A percentile compares a stretch with the other conserved stretches of the same genome.
These are phyloP conservation scores for Sonneratia alba DNA, from an alignment of 345 rosid species.

Conservation along the genomic window DNA sequence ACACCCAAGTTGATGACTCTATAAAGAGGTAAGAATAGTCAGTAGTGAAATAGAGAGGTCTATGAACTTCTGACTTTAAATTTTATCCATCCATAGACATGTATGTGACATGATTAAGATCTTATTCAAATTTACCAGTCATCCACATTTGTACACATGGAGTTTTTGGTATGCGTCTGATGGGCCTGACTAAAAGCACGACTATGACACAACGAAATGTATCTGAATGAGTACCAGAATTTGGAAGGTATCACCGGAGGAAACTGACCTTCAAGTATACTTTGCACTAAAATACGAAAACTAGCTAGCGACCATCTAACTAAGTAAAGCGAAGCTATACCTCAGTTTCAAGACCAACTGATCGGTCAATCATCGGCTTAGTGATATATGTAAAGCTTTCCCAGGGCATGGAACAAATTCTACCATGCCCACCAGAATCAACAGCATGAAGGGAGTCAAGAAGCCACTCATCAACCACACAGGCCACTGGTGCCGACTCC, in stretches of 20 bases:
- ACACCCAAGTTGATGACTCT: conserved; percentile 73
- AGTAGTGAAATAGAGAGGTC: neutral
- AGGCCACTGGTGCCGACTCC: conserved; percentile 61
- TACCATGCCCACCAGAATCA: conserved; percentile 20
- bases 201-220: neutral
- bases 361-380: conserved; percentile 46
- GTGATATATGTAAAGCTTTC: conserved; percentile 62
- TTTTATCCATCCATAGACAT: neutral
- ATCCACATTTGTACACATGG: neutral
- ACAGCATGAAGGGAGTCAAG: conserved; percentile 26
- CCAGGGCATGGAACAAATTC: conserved; percentile 53
- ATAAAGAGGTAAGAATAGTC: conserved; percentile 10
- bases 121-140: neutral
- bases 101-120: neutral
- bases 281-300: neutral
- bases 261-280: neutral
- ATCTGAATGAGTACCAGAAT: neutral
- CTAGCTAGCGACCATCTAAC: neutral
- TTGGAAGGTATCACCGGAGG: neutral
- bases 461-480: conserved; percentile 59
- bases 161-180: neutral
- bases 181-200: neutral
- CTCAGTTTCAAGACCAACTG: conserved; percentile 41
- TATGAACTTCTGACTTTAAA: neutral
- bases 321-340: conserved; percentile 27